phyloP scores from a whole-genome alignment of 352 stramenopile genomes.

The Thalassiosira tumida region DNA sequence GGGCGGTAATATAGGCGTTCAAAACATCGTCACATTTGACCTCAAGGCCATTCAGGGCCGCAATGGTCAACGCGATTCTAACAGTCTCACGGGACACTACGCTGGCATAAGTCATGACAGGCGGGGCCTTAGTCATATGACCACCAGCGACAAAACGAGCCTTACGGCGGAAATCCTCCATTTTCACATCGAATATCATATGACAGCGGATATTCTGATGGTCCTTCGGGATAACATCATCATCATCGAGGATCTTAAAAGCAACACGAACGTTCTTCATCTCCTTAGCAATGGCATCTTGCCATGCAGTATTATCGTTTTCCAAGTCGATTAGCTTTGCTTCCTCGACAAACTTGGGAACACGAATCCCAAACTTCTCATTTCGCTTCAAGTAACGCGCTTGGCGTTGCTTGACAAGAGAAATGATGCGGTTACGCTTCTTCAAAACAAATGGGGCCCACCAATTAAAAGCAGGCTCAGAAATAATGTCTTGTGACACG shows the following conservation, averaged over 20 bases:
- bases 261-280: slow-evolving; percentile 66
- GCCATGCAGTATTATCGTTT: slow-evolving; percentile 73
- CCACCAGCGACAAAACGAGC: slow-evolving; percentile 52
- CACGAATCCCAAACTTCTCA: slow-evolving; percentile 81
- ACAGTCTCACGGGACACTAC: slow-evolving; percentile 65
- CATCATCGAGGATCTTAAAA: slow-evolving; percentile 68
- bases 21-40: slow-evolving; percentile 61
- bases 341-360: slow-evolving; percentile 70
- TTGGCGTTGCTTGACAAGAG: slow-evolving; percentile 47
- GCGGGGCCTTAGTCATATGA: slow-evolving; percentile 51
- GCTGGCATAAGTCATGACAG: slow-evolving; percentile 72
- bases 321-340: slow-evolving; percentile 50
- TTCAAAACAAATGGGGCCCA: slow-evolving; percentile 71
- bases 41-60: slow-evolving; percentile 76
- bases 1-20: slow-evolving; percentile 65
- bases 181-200: slow-evolving; percentile 84
- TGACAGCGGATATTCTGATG: slow-evolving; percentile 69
- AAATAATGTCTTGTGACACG: slow-evolving; percentile 39
- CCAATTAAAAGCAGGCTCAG: slow-evolving; percentile 79
- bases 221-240: not conserved
- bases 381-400: slow-evolving; percentile 46
- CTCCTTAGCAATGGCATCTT: slow-evolving; percentile 77
- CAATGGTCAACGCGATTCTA: slow-evolving; percentile 55
- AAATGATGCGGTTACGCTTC: slow-evolving; percentile 68
- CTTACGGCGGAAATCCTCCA: slow-evolving; percentile 72